Evolutionary conservation across 2,329 filamentous ascomycete species (phyloP), one percentile per base, ranked within the genome.

Genomic region (Chaetomiaceae sp.): DNA sequence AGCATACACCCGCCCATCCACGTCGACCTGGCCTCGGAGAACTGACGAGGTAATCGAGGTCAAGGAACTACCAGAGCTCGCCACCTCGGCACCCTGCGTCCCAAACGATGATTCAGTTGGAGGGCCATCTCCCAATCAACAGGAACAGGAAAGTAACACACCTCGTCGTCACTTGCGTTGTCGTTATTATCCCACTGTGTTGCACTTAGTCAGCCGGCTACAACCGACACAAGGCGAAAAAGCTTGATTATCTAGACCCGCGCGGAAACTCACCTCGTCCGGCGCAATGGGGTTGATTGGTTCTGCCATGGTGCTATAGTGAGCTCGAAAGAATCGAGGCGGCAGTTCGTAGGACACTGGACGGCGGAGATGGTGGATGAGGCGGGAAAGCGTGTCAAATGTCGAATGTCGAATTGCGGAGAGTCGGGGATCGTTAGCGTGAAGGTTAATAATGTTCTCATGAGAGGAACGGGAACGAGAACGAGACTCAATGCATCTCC

Each of bases 1-100:
- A 21, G 67, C 67, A 37, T 70, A 70, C 1, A 67, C 65, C 7
- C 68, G 62, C 4, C 66, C 66, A 9, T 66, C 66, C 36, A n/a
- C n/a, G n/a, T 69, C 65, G 7, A 58, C 62, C 21, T 51, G 52
- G 42, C 57, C 57, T 13, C 30, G 41, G 20, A 56, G 57, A 18
- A 58, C 44, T 29, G 53, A 56, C n/a, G 57, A 58, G 10, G 57
- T 56, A 21, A 58, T 55, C 4, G 54, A 56, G 9, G 54, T 53
- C 29, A 58, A 30, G 3, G 54, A 56, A 11, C 25, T 51, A 16
- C 41, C 54, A 4, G 54, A 50, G 18, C 45, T 53, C n/a, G 27
- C 36, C 30, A 54, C 47, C 11, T 53, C 49, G 2, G 53, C 53
- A 40, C 40, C 53, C 53, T 56, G 25, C 21, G 23, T 20, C 13